phyloP scores from a whole-genome alignment of 139 green algal species.

The Edaphochlamys debaryana region DNA sequence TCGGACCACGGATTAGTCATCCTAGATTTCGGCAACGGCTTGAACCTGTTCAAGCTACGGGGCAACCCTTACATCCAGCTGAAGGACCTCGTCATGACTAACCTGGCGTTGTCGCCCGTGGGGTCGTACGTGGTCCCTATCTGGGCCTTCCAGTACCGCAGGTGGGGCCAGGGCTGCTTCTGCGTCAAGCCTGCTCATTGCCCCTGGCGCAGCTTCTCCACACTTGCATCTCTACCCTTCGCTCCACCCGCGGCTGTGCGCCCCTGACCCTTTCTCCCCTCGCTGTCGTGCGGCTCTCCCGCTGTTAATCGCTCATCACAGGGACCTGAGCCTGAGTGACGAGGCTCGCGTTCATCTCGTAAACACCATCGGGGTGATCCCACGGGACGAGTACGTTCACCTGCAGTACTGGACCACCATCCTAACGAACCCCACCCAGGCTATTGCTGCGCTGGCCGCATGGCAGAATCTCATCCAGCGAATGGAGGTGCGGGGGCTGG shows the following conservation, averaged over 20 bases:
- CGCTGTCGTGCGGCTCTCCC: too few species aligned
- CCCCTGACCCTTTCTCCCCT: too few species aligned
- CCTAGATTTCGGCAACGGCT: conserved; percentile 2
- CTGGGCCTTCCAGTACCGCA: conserved; percentile 15
- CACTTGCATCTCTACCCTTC: too few species aligned
- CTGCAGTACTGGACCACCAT: conserved; percentile 30
- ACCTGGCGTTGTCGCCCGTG: conserved; percentile 16
- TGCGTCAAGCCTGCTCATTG: too few species aligned
- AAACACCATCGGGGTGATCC: conserved; percentile 14
- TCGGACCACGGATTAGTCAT: too few species aligned
- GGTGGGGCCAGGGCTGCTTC: too few species aligned
- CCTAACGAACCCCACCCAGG: neutral
- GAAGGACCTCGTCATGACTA: neutral
- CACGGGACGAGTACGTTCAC: conserved; percentile 5
- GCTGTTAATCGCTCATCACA: too few species aligned
- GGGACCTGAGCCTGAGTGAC: neutral
- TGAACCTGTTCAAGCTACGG: conserved; percentile 27
- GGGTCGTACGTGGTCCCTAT: conserved; percentile 19
- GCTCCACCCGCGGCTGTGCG: too few species aligned
- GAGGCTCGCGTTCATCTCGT: conserved; percentile 21
- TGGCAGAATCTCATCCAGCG: conserved; percentile 19
- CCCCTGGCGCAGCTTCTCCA: too few species aligned
- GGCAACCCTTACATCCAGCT: conserved; percentile 2
- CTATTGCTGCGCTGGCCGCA: neutral
- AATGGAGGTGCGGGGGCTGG: neutral